A percentile compares a stretch with the other conserved stretches of the same genome.
Evolutionary conservation across 805 yeast genomes (phyloP).

Genomic region (Nakazawaea siamensis): DNA sequence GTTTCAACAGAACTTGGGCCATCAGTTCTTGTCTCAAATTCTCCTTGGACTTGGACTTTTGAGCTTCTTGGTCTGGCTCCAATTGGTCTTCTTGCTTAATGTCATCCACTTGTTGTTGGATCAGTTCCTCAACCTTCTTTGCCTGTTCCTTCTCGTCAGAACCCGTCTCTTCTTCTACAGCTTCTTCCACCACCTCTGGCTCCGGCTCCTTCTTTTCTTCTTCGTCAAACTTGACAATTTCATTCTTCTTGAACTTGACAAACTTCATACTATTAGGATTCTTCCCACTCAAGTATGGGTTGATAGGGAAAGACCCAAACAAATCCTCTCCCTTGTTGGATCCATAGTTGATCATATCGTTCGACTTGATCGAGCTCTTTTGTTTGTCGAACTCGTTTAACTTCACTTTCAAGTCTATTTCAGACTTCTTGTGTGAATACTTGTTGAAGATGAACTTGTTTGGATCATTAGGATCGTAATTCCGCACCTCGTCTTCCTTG

Average conservation of each 20-base stretch:
- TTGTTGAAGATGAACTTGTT: constrained; percentile 8
- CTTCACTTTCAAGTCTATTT: constrained; percentile 11
- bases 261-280: constrained; percentile 22
- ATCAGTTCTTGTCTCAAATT: constrained; percentile 8
- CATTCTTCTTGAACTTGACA: constrained; percentile 22
- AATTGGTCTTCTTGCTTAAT: constrained; percentile 11
- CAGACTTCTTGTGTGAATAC: constrained; percentile 9
- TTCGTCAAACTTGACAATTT: constrained; percentile 20
- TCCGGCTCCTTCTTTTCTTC: background rate
- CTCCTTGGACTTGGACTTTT: constrained; percentile 9
- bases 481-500: constrained; percentile 13
- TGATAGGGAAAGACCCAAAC: constrained; percentile 22
- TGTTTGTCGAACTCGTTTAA: constrained; percentile 7
- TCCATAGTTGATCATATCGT: constrained; percentile 8
- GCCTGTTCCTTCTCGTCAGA: constrained; percentile 11
- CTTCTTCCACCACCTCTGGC: background rate
- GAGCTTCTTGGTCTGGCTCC: constrained; percentile 12
- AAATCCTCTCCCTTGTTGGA: constrained; percentile 17
- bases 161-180: constrained; percentile 11
- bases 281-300: constrained; percentile 20
- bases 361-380: constrained; percentile 13
- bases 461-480: constrained; percentile 10
- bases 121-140: background rate
- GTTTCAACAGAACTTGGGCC: constrained; percentile 9
- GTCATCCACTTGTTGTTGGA: constrained; percentile 1